Evolutionary conservation across 2,329 filamentous ascomycete species (phyloP).

Genomic region (Chaetomiaceae sp.): DNA sequence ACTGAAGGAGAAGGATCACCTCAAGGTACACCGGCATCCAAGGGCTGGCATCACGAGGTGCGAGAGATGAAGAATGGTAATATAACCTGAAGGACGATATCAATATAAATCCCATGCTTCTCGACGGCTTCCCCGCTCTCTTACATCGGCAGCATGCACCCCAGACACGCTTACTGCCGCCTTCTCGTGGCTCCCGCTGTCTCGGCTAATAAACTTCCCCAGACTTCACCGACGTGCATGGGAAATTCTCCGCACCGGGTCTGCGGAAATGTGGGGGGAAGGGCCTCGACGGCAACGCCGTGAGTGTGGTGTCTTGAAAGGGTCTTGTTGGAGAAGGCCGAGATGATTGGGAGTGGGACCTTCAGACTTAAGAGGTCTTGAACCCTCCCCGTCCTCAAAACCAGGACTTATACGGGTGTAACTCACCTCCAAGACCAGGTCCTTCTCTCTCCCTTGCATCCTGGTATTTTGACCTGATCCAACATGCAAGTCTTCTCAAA

Average conservation of each 20-base stretch:
- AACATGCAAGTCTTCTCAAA: slow-evolving; percentile 16
- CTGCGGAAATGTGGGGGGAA: slow-evolving; percentile 22
- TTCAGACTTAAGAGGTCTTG: neutral
- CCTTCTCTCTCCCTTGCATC: neutral
- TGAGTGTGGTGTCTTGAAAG: too few species aligned
- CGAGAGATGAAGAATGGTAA: neutral
- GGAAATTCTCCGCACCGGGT: slow-evolving; percentile 17
- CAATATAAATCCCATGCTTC: too few species aligned
- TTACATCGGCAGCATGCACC: slow-evolving; percentile 6
- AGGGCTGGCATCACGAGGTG: neutral
- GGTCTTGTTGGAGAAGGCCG: too few species aligned
- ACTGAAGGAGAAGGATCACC: too few species aligned
- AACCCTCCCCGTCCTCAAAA: neutral
- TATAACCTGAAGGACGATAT: slow-evolving; percentile 12
- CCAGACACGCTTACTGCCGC: slow-evolving; percentile 9
- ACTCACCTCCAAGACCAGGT: too few species aligned
- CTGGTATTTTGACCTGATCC: neutral
- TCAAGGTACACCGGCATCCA: neutral
- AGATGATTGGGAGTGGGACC: neutral
- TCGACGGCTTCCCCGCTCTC: slow-evolving; percentile 9
- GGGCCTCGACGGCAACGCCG: neutral
- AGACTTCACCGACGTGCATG: neutral
- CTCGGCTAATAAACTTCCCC: slow-evolving; percentile 19
- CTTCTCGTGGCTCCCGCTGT: neutral
- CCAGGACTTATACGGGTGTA: neutral